Evolutionary conservation across 2,329 filamentous ascomycete species (phyloP).

Genomic region (Colletotrichum tamarilloi): DNA sequence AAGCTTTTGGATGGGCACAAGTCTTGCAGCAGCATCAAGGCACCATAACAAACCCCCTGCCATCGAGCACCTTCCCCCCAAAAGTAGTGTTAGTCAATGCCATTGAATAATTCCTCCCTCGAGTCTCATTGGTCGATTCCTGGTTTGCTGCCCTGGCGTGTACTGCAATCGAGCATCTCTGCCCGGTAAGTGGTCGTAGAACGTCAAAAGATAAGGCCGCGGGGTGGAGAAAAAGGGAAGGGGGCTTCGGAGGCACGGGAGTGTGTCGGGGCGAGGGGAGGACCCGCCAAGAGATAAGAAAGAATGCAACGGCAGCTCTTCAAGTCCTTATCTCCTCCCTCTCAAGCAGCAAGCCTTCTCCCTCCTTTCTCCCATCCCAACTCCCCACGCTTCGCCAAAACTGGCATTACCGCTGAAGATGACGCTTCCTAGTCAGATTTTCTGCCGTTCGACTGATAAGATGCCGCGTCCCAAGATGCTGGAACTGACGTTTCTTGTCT

Average conservation of each 20-base stretch:
- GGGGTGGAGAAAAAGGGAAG: neutral
- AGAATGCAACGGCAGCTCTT: conserved; percentile 13
- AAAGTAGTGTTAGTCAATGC: conserved; percentile 14
- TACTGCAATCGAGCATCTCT: neutral
- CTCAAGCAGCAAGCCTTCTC: neutral
- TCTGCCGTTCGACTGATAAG: conserved; percentile 16
- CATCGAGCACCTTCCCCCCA: neutral
- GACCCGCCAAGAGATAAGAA: conserved; percentile 35
- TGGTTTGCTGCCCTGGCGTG: neutral
- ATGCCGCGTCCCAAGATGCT: conserved; percentile 1
- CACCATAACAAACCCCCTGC: neutral
- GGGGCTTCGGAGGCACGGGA: neutral
- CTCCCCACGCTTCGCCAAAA: neutral
- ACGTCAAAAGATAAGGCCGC: conserved; percentile 17
- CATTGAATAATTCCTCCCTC: neutral
- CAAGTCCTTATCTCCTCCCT: conserved; percentile 18
- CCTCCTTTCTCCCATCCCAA: neutral
- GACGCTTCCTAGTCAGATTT: neutral
- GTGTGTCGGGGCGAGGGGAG: neutral
- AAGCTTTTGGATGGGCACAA: conserved; percentile 15
- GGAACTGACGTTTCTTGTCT: conserved; percentile 13
- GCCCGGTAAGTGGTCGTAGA: conserved; percentile 14
- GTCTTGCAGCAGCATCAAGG: neutral
- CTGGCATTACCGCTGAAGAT: conserved; percentile 7
- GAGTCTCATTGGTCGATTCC: neutral